Base-by-base conservation (phyloP, 140 eudicot species). In the Flaveria floridana region DNA sequence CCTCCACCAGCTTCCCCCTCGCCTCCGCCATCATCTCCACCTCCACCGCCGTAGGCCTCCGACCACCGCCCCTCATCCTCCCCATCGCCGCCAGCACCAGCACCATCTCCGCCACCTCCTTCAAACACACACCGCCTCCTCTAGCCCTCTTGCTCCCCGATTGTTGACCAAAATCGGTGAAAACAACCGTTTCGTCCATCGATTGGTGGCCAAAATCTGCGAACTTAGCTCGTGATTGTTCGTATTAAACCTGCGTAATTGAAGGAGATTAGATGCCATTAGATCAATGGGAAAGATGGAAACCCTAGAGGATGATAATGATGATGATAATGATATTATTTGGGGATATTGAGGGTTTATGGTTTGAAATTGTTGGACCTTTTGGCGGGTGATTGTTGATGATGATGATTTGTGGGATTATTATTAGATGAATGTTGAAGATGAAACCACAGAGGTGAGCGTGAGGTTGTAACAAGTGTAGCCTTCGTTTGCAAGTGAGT, bases 21-120 rank as follows among this genome's bases (percentile, higher is more conserved):
- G 96, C 99, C 69, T 85, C 87, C 51, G 63, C 82, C 96, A 90
- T 86, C 91, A 90, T 78, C 70, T 84, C 82, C 77, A 66, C 72
- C 85, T 93, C 99, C 39, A 72, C 88, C n/a, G 39, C 70, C 47
- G 86, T 83, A 13, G 97, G 97, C 23, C 63, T 81, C 84, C 74
- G 69, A 14, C 97, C 97, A 2, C 84, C 97, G 0, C 84, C 94
- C 63, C 99, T 86, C 85, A 90, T 93, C 75, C 74, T 93, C 83
- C 90, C 97, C 96, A 93, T 85, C 2, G 99, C 85, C 4, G 91
- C 87, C 80, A 93, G 48, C 57, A 90, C 96, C 80, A 93, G 16
- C 79, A 90, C 97, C 46, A 90, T 86, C 86, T 93, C 99, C 62
- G 99, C 99, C 79, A 90, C 97, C 58, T 79, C 79, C 88, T 63